Evolutionary conservation across 495 filamentous ascomycete species (phyloP), one percentile per base, ranked within the genome.

Genomic region (Penicillium canescens): DNA sequence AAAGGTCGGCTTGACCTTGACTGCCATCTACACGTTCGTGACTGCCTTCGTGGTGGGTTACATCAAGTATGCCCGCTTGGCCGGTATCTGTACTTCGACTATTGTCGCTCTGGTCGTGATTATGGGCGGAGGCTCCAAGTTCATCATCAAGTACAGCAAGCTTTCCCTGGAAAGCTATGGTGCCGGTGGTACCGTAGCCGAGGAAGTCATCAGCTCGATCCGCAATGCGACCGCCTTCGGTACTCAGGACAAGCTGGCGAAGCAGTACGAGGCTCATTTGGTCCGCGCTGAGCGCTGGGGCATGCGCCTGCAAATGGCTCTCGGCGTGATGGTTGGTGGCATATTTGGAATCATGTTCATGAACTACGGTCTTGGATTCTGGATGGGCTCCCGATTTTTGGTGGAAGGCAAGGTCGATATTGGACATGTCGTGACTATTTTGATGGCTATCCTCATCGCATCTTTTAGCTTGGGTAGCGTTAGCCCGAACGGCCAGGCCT

Each of bases 151-250:
- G 61, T 94, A 78, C 63, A 91, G 86, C 66, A 91, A 88, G 66
- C 68, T 84, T 39, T 86, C 90, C 28, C 76, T 96, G 43, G 77
- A 86, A 38, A 82, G 89, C 4, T 93, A 93, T 60, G 92, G 89
- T 42, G 75, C 84, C 13, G 92, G 92, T 62, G 93, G 93, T 42
- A 92, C 88, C 0, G 81, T 98, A 14, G 93, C 90, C 0, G 94
- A 98, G 68, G 94, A 98, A 70, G 92, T 96, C 51, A 85, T 98
- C 65, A 93, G 89, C 62, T 96, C 92, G 7, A 88, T 97, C 57
- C 83, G 94, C 34, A 97, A 95, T 66, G 88, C 92, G 14, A 86
- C 86, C 4, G 94, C 94, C 7, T 98, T 97, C 61, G 88, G 87
- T 53, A 96, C 92, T 0, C 92, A 98, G 70, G 86, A 91, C 44